Percentiles rank a stretch among this genome's conserved stretches.
Evolutionary conservation across 108 stramenopile species (phyloP).

Genomic region (Schizochytrium sp.): DNA sequence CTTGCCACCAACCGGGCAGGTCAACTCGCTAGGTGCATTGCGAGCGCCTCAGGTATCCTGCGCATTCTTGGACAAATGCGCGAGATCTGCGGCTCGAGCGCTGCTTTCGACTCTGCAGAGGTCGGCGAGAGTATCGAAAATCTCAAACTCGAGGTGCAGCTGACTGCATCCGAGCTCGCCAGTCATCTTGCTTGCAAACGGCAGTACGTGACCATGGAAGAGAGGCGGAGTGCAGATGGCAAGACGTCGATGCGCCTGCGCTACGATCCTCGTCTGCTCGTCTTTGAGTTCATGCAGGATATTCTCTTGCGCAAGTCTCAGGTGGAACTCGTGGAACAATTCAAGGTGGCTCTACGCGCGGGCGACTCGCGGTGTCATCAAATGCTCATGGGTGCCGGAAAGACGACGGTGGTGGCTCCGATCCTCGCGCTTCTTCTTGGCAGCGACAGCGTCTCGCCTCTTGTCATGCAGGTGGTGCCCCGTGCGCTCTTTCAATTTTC

Average conservation of each 20-base stretch:
- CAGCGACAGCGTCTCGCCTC: background rate
- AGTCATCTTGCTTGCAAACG: background rate
- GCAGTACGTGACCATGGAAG: background rate
- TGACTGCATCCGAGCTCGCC: background rate
- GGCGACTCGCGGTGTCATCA: slow-evolving; percentile 20
- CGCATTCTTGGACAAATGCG: background rate
- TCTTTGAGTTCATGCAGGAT: slow-evolving; percentile 30
- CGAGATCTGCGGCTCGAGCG: background rate
- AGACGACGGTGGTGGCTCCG: slow-evolving; percentile 37
- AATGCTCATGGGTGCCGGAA: slow-evolving; percentile 42
- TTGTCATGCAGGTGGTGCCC: slow-evolving; percentile 30
- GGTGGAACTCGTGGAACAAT: slow-evolving; percentile 19
- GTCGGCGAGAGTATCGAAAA: background rate
- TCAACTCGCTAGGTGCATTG: background rate
- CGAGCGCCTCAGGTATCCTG: background rate
- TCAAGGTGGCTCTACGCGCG: background rate
- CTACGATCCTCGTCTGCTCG: slow-evolving; percentile 31
- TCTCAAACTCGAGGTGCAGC: slow-evolving; percentile 9
- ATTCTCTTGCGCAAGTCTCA: slow-evolving; percentile 26
- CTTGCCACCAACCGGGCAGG: background rate
- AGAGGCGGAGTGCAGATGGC: background rate
- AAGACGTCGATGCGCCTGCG: background rate
- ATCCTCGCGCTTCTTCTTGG: slow-evolving; percentile 25
- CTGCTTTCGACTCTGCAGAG: background rate
- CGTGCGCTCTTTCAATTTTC: background rate